phyloP scores from a whole-genome alignment of 176 grass and related monocot genomes.

The Phragmites australis region DNA sequence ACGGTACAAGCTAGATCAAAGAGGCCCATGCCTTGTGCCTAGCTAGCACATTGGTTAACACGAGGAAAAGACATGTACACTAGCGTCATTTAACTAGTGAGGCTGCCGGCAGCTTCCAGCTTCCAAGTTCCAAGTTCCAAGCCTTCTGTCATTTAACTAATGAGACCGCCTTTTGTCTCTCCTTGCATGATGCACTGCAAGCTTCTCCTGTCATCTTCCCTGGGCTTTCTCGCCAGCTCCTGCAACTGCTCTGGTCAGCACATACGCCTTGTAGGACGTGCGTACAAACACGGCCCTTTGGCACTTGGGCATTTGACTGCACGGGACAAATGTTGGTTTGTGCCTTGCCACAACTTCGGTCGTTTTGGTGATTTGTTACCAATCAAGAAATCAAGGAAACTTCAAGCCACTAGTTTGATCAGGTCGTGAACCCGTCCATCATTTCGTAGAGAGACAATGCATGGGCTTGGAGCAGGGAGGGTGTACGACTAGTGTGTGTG shows the following conservation, averaged over 20 bases:
- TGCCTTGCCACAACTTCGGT: neutral
- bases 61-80: neutral
- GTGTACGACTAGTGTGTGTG: neutral
- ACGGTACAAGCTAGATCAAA: conserved; percentile 5
- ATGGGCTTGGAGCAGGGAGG: neutral
- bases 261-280: neutral
- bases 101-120: neutral
- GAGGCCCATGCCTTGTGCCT: neutral
- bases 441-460: conserved; percentile 21
- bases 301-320: neutral
- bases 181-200: too few species aligned
- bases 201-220: conserved; percentile 7
- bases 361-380: neutral
- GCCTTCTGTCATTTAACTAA: too few species aligned
- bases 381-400: too few species aligned
- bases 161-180: too few species aligned
- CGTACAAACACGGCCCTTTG: neutral
- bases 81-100: neutral
- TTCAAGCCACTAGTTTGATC: neutral
- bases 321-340: neutral
- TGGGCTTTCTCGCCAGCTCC: neutral
- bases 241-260: neutral
- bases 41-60: neutral
- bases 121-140: conserved; percentile 24
- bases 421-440: neutral